A percentile compares a stretch with the other conserved stretches of the same genome.
These are phyloP conservation scores for Linnemannia schmuckeri DNA, from an alignment of 192 early-diverging fungal species.

Conservation along the genomic window DNA sequence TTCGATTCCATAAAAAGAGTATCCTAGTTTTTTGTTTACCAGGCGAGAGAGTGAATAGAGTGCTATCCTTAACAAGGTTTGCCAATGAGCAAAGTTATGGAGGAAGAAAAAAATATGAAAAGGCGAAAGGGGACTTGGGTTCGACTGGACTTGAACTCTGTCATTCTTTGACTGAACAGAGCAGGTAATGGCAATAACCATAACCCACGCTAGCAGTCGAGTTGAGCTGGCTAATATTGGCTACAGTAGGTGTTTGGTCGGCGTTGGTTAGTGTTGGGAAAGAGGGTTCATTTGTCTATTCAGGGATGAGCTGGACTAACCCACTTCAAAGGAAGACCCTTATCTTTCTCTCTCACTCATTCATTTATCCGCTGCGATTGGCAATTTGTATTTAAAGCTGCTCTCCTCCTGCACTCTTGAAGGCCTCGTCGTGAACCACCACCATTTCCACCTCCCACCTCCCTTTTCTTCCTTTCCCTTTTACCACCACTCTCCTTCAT, in stretches of 20 bases:
- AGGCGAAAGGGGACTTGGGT: not conserved
- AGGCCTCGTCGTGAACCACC: not conserved
- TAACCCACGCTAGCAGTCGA: too few species aligned
- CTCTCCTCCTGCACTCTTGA: not conserved
- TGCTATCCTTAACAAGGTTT: not conserved
- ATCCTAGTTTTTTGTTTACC: not conserved
- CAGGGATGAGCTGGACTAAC: not conserved
- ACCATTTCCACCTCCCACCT: not conserved
- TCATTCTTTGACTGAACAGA: too few species aligned
- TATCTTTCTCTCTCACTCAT: not conserved
- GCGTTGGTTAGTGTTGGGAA: not conserved
- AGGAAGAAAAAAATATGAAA: not conserved
- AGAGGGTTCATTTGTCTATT: not conserved
- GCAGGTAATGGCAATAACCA: too few species aligned
- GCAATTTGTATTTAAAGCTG: not conserved
- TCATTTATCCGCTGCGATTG: not conserved
- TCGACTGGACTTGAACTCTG: too few species aligned
- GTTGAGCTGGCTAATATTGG: too few species aligned
- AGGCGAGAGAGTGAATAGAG: not conserved
- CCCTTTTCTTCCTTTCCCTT: not conserved
- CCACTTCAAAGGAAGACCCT: not conserved
- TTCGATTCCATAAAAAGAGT: not conserved
- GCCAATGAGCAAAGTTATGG: not conserved
- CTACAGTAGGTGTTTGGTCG: too few species aligned
- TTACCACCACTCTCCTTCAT: conserved; percentile 8